A percentile compares a stretch with the other conserved stretches of the same genome.
These are phyloP conservation scores for Ganoderma sp. DNA, from an alignment of 1,284 basidiomycete genomes.

Conservation along the genomic window DNA sequence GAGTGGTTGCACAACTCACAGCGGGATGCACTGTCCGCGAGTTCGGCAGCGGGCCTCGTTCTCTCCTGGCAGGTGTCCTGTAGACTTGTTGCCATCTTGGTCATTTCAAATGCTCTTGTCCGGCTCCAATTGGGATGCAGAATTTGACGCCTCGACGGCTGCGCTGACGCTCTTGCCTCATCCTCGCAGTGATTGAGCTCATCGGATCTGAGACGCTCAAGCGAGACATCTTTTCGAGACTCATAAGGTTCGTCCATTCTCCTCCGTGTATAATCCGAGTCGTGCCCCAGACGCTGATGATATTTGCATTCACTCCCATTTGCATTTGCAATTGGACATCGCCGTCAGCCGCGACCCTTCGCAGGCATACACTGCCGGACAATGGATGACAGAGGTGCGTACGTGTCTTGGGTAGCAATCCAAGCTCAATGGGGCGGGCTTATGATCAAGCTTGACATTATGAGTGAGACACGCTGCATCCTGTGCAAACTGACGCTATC, in stretches of 20 bases:
- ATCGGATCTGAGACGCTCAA: conserved; percentile 66
- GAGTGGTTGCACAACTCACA: neutral
- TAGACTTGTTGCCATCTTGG: neutral
- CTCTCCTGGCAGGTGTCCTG: neutral
- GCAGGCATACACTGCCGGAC: conserved; percentile 73
- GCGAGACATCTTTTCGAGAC: conserved; percentile 57
- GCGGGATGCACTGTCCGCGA: neutral
- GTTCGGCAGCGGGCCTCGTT: neutral
- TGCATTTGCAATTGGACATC: neutral
- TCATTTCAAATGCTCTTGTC: neutral
- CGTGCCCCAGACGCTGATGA: neutral
- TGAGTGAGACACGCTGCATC: neutral
- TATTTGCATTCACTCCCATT: neutral
- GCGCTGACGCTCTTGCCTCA: neutral
- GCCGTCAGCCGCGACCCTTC: conserved; percentile 61
- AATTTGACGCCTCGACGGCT: too few species aligned
- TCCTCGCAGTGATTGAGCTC: conserved; percentile 70
- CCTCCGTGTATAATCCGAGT: neutral
- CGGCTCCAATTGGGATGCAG: too few species aligned
- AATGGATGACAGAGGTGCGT: conserved; percentile 83
- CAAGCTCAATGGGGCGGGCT: neutral
- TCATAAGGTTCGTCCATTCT: conserved; percentile 56
- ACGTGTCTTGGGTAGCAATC: conserved; percentile 13
- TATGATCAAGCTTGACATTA: neutral
- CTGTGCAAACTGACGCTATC: neutral